These are phyloP conservation scores for Camellia sinensis DNA, from an alignment of 148 eudicot genomes.

Conservation along the genomic window DNA sequence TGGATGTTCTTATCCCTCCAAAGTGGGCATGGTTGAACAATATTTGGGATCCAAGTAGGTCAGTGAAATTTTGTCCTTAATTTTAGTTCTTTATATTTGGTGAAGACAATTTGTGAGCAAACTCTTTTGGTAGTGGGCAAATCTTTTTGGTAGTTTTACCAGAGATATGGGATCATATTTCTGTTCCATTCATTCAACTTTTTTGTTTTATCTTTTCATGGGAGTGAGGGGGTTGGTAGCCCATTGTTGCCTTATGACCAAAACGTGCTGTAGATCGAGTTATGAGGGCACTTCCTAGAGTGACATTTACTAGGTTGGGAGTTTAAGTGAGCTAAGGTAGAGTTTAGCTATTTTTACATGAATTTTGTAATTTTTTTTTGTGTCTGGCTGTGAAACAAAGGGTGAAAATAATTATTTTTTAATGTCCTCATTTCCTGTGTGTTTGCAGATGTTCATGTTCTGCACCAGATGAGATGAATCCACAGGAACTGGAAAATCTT, in stretches of 20 bases:
- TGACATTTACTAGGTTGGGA: not conserved
- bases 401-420: not conserved
- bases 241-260: not conserved
- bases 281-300: not conserved
- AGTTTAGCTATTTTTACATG: not conserved
- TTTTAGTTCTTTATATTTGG: not conserved
- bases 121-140: not conserved
- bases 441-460: slow-evolving; percentile 67
- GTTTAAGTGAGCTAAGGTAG: not conserved
- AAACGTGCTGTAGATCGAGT: not conserved
- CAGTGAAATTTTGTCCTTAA: not conserved
- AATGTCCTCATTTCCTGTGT: not conserved
- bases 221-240: too few relatives aligned
- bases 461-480: slow-evolving; percentile 56
- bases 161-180: not conserved
- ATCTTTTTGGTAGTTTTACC: not conserved
- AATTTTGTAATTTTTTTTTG: not conserved
- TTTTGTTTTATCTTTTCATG: too few relatives aligned
- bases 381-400: not conserved
- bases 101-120: not conserved
- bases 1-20: slow-evolving; percentile 69
- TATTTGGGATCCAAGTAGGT: slow-evolving; percentile 78
- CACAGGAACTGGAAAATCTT: slow-evolving; percentile 51
- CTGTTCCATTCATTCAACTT: not conserved
- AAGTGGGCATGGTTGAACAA: slow-evolving; percentile 83